Evolutionary conservation across 331 rosid genomes (phyloP).

Genomic region (Rhamnella rubrinervis): DNA sequence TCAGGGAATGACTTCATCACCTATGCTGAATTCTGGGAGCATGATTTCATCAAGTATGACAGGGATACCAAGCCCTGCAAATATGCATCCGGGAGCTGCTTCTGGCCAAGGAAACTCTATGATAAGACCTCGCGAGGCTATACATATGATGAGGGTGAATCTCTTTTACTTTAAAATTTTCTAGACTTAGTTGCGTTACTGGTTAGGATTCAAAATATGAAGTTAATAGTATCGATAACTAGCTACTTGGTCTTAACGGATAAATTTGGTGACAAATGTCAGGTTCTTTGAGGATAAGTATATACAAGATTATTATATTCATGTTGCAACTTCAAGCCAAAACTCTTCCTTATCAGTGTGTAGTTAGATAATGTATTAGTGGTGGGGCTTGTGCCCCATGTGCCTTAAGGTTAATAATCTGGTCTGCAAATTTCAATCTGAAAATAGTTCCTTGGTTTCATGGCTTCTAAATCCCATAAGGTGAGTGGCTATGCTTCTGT

Average conservation of each 20-base stretch:
- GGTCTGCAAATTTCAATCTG: background rate
- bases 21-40: constrained; percentile 71
- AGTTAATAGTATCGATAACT: background rate
- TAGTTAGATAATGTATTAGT: no score
- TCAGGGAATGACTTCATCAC: constrained; percentile 72
- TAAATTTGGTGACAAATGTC: background rate
- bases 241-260: background rate
- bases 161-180: constrained; percentile 9
- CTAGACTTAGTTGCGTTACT: constrained; percentile 3
- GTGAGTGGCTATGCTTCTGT: background rate
- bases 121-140: constrained; percentile 74
- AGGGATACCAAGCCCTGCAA: constrained; percentile 79
- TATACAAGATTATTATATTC: background rate
- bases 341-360: no score
- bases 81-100: constrained; percentile 78
- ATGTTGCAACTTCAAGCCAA: background rate
- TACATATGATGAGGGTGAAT: constrained; percentile 89
- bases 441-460: background rate
- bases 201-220: background rate
- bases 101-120: constrained; percentile 76
- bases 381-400: background rate
- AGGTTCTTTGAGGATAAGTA: background rate
- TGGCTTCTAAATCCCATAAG: background rate
- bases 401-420: background rate
- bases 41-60: constrained; percentile 78